Evolutionary conservation across 805 yeast genomes (phyloP).

Genomic region (Isabelozyma rhagii): DNA sequence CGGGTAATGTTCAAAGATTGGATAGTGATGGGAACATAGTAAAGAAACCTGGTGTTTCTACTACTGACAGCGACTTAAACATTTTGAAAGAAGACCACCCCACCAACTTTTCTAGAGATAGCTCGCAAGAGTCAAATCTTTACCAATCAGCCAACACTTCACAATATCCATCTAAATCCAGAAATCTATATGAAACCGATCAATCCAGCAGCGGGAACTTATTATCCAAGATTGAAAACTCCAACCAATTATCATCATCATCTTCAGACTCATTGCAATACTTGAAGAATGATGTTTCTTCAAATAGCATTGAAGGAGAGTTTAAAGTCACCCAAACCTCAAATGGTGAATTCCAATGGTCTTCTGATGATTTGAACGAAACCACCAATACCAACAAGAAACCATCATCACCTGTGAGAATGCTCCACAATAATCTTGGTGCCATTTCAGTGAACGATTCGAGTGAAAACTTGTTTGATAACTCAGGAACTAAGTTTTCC

Average conservation of each 20-base stretch:
- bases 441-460: conserved; percentile 11
- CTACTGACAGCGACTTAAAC: conserved; percentile 25
- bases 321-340: conserved; percentile 24
- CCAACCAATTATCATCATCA: conserved; percentile 6
- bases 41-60: conserved; percentile 11
- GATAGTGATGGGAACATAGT: conserved; percentile 46
- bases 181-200: conserved; percentile 4
- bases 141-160: conserved; percentile 4
- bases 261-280: conserved; percentile 13
- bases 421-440: conserved; percentile 15
- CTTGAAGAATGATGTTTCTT: conserved; percentile 7
- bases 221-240: conserved; percentile 15
- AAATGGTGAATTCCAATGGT: conserved; percentile 32
- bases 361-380: conserved; percentile 2
- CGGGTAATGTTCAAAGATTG: conserved; percentile 39
- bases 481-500: conserved; percentile 6
- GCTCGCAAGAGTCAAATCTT: conserved; percentile 8
- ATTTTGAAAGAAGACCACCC: conserved; percentile 23
- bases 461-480: not conserved
- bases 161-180: not conserved
- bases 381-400: conserved; percentile 1
- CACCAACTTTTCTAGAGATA: conserved; percentile 1
- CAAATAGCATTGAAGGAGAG: conserved; percentile 21
- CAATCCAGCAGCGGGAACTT: conserved; percentile 12
- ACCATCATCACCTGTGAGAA: conserved; percentile 3